Conservation (phyloP, 2,329 filamentous ascomycete genomes). For the Aureobasidium pullulans region DNA sequence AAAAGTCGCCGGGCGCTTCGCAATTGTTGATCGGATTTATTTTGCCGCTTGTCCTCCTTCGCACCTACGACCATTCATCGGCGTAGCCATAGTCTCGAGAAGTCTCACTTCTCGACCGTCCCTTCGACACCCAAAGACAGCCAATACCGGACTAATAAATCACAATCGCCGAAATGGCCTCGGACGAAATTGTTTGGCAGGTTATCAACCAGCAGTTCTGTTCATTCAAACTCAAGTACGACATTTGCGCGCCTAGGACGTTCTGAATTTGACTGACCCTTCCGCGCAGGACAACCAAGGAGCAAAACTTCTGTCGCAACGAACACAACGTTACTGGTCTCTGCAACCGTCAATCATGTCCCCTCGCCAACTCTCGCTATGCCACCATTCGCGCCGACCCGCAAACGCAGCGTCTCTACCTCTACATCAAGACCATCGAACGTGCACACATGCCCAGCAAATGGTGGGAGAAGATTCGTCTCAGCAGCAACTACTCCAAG, state of each 20-base stretch:
- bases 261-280: not conserved
- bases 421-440: constrained; percentile 95
- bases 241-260: not conserved
- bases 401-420: constrained; percentile 73
- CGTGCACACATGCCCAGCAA: constrained; percentile 81
- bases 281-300: constrained; percentile 53
- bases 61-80: not conserved
- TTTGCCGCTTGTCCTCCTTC: not conserved
- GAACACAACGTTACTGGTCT: constrained; percentile 52
- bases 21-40: not conserved
- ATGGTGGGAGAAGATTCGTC: constrained; percentile 88
- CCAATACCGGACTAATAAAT: not conserved
- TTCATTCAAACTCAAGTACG: constrained; percentile 78
- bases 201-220: constrained; percentile 95
- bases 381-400: constrained; percentile 83
- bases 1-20: constrained; percentile 1
- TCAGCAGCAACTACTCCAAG: constrained; percentile 84
- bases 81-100: not conserved
- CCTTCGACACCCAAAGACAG: not conserved
- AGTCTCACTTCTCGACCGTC: not conserved
- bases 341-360: constrained; percentile 81
- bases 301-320: constrained; percentile 91
- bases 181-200: constrained; percentile 96
- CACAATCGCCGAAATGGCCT: constrained; percentile 53
- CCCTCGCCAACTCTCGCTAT: constrained; percentile 85